phyloP scores from a whole-genome alignment of 2,329 filamentous ascomycete species.

The Basipetospora chlamydospora region DNA sequence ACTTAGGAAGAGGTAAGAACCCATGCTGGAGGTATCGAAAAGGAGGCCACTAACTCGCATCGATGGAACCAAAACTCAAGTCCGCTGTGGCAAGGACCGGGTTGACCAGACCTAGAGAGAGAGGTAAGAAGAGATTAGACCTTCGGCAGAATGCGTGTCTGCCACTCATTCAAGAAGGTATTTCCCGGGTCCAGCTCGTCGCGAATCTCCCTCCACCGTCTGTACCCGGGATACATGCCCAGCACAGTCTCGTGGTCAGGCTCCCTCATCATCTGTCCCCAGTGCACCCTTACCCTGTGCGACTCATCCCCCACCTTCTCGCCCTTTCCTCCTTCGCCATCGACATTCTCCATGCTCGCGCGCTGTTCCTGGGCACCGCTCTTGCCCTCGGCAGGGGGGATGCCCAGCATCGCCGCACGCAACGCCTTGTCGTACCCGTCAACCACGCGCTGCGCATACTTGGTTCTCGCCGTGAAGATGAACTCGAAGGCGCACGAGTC shows the following conservation, averaged over 20 bases:
- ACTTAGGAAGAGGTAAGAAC: too few species aligned
- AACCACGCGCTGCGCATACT: conserved; percentile 2
- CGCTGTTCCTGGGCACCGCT: neutral
- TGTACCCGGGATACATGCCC: conserved; percentile 2
- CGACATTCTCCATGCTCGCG: neutral
- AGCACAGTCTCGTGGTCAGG: conserved; percentile 1
- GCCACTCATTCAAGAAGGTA: conserved; percentile 5
- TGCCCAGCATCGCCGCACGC: neutral
- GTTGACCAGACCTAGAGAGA: neutral
- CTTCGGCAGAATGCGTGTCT: conserved; percentile 1
- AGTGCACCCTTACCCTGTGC: conserved; percentile 4
- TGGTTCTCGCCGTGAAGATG: conserved; percentile 4
- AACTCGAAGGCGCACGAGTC: conserved; percentile 6
- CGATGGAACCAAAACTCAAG: too few species aligned
- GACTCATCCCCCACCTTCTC: neutral
- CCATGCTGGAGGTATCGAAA: too few species aligned
- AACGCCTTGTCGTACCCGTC: conserved; percentile 5
- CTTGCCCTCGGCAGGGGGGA: neutral
- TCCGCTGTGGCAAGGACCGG: too few species aligned
- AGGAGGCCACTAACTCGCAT: too few species aligned
- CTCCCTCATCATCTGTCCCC: conserved; percentile 6
- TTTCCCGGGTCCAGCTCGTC: conserved; percentile 3
- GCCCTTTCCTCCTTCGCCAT: neutral
- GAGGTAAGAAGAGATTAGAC: neutral
- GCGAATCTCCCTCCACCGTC: conserved; percentile 3